A percentile compares a stretch with the other conserved stretches of the same genome.
These are phyloP conservation scores for Carpinus viminea DNA, from an alignment of 306 rosid species.

Conservation along the genomic window DNA sequence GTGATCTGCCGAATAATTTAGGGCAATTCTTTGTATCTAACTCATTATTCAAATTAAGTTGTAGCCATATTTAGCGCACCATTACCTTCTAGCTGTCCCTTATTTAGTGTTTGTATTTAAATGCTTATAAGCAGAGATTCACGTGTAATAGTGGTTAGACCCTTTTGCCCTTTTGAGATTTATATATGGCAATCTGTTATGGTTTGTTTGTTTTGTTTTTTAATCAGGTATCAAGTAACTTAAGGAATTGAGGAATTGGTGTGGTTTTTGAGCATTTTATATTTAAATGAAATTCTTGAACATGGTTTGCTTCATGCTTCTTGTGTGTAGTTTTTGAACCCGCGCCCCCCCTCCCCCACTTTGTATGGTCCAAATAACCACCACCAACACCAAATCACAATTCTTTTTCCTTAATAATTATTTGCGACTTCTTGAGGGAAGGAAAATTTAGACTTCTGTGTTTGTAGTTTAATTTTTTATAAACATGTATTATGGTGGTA, in stretches of 20 bases:
- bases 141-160: background rate
- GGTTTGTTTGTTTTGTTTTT: background rate
- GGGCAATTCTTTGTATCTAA: background rate
- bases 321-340: background rate
- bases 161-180: background rate
- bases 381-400: too few species aligned
- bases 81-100: background rate
- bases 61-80: background rate
- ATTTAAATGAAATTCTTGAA: too few species aligned
- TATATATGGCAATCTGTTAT: too few species aligned
- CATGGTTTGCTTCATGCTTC: background rate
- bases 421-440: background rate
- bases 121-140: background rate
- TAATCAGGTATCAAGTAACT: background rate
- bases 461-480: background rate
- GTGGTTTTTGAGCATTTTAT: too few species aligned
- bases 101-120: background rate
- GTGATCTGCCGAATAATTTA: constrained; percentile 3
- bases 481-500: background rate
- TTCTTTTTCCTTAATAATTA: background rate
- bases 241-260: too few species aligned
- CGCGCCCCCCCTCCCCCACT: background rate
- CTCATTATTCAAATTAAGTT: background rate
- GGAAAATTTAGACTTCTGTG: background rate
- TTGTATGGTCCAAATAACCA: background rate